Percentiles rank a stretch among this genome's conserved stretches.
These are phyloP conservation scores for Phytophthora pseudosyringae DNA, from an alignment of 352 stramenopile genomes.

Conservation along the genomic window DNA sequence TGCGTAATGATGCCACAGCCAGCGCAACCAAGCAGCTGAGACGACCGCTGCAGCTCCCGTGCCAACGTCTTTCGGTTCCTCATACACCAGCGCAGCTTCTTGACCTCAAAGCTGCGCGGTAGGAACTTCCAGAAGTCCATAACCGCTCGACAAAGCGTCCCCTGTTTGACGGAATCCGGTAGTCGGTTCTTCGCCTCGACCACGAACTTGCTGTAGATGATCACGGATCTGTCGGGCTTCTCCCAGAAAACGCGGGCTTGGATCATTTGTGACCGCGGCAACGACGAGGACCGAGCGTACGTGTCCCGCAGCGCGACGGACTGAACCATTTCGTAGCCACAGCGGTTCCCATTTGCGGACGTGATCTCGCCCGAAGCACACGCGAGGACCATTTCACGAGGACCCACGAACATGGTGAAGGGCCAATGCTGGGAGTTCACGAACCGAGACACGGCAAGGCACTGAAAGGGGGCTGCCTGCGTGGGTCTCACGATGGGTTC, in stretches of 20 bases:
- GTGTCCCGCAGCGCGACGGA: constrained; percentile 18
- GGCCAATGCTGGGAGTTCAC: constrained; percentile 25
- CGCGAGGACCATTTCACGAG: constrained; percentile 24
- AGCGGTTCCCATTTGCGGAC: constrained; percentile 14
- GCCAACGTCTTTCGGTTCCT: constrained; percentile 20
- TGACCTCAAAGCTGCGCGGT: constrained; percentile 21
- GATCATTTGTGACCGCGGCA: constrained; percentile 21
- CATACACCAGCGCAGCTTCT: constrained; percentile 29
- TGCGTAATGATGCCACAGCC: constrained; percentile 15
- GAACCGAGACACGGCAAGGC: constrained; percentile 23
- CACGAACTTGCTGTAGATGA: constrained; percentile 29
- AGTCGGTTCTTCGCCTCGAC: constrained; percentile 28
- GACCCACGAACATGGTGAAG: constrained; percentile 26
- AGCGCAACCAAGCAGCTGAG: constrained; percentile 6
- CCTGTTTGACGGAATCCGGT: constrained; percentile 21
- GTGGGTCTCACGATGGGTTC: constrained; percentile 16
- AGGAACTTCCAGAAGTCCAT: constrained; percentile 34
- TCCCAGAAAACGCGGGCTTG: constrained; percentile 29
- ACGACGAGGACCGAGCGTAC: constrained; percentile 5
- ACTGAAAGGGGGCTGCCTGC: constrained; percentile 7
- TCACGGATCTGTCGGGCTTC: constrained; percentile 12
- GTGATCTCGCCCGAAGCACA: constrained; percentile 17
- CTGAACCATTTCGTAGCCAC: constrained; percentile 31
- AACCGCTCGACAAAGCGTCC: constrained; percentile 18
- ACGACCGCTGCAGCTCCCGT: constrained; percentile 5